phyloP scores from a whole-genome alignment of 805 yeast species.

The Sungouiozyma ichnusensis region DNA sequence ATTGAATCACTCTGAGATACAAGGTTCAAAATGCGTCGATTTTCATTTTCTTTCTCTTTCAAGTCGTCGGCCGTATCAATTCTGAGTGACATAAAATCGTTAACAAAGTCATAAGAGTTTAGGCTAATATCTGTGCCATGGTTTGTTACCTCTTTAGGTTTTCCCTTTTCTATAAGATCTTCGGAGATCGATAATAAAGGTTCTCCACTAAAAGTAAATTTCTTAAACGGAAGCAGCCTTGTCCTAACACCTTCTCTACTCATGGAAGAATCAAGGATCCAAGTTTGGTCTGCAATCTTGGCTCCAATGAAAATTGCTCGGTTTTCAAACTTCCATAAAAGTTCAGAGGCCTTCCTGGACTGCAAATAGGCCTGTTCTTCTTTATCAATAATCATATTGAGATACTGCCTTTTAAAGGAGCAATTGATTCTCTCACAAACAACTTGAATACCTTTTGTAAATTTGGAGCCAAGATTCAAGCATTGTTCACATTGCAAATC shows the following conservation, averaged over 20 bases:
- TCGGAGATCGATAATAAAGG: background rate
- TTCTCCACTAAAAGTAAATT: slow-evolving; percentile 1
- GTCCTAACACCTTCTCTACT: slow-evolving; percentile 59
- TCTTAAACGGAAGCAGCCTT: slow-evolving; percentile 42
- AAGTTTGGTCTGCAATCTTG: slow-evolving; percentile 11
- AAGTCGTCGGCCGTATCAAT: slow-evolving; percentile 19
- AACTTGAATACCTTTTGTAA: background rate
- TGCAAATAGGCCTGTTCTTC: background rate
- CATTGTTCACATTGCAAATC: background rate
- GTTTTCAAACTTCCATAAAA: background rate
- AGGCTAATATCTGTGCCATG: slow-evolving; percentile 2
- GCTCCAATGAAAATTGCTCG: background rate
- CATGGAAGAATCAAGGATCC: slow-evolving; percentile 59
- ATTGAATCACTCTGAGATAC: slow-evolving; percentile 63
- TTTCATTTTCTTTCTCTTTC: slow-evolving; percentile 47
- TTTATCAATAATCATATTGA: background rate
- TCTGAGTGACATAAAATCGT: slow-evolving; percentile 31
- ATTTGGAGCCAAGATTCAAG: background rate
- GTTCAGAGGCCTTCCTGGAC: background rate
- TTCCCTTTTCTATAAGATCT: background rate
- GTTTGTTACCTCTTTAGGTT: background rate
- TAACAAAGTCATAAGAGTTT: slow-evolving; percentile 37
- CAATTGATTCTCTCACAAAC: background rate
- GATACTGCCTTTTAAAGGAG: background rate
- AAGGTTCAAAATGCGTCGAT: slow-evolving; percentile 62